Conservation (phyloP, 495 filamentous ascomycete species). For the Daldinia caldariorum region DNA sequence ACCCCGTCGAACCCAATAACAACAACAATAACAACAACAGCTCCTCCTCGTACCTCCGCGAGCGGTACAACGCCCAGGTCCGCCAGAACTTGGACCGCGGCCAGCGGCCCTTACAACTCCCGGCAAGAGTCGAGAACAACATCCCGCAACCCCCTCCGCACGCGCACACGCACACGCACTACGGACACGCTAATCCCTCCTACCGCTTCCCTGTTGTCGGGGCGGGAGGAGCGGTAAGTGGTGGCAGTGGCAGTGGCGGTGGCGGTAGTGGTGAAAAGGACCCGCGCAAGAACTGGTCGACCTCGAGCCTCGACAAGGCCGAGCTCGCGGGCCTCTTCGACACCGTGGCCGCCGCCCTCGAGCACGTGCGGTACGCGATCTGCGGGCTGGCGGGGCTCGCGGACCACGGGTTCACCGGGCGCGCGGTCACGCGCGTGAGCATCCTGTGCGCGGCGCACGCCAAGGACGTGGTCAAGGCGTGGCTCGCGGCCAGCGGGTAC, state of each 20-base stretch:
- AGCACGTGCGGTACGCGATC: slow-evolving; percentile 54
- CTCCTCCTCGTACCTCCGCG: not conserved
- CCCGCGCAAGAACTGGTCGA: slow-evolving; percentile 23
- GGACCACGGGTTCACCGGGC: slow-evolving; percentile 48
- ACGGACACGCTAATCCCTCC: slow-evolving; percentile 4
- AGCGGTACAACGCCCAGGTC: slow-evolving; percentile 16
- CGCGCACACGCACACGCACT: not conserved
- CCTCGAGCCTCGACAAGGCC: not conserved
- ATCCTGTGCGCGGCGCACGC: slow-evolving; percentile 48
- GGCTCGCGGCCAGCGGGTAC: slow-evolving; percentile 45
- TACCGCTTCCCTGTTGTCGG: no score
- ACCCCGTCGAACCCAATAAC: not conserved
- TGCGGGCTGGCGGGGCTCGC: slow-evolving; percentile 51
- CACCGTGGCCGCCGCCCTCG: slow-evolving; percentile 44
- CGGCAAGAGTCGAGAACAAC: not conserved
- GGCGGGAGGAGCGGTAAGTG: no score
- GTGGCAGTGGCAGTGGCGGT: no score
- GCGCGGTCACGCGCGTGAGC: slow-evolving; percentile 36
- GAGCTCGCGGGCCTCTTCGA: slow-evolving; percentile 48
- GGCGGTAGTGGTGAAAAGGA: not conserved
- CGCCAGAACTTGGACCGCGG: slow-evolving; percentile 14
- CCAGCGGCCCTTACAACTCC: not conserved
- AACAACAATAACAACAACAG: no score
- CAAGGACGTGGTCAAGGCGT: slow-evolving; percentile 43
- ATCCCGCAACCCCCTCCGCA: not conserved